Evolutionary conservation across 768 basidiomycete genomes (phyloP).

Genomic region (Lentinula aciculospora): DNA sequence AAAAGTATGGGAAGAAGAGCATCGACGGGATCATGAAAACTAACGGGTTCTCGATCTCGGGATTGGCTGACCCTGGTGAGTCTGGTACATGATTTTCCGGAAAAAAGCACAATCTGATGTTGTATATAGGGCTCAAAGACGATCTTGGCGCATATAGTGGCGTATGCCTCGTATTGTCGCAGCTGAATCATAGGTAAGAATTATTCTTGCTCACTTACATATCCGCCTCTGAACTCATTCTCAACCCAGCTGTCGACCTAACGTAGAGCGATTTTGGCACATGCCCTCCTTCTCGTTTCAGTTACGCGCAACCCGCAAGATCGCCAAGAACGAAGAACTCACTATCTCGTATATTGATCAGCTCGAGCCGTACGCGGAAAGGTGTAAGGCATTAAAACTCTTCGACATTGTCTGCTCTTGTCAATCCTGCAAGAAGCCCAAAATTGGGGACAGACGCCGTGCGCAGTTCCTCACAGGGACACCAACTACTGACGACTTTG

Average conservation of each 20-base stretch:
- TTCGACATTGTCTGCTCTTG: constrained; percentile 31
- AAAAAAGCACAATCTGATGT: background rate
- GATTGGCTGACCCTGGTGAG: constrained; percentile 14
- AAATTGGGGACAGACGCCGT: constrained; percentile 12
- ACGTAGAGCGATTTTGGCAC: constrained; percentile 16
- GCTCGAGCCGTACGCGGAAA: constrained; percentile 10
- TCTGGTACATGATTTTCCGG: background rate
- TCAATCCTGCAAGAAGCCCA: constrained; percentile 20
- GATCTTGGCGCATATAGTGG: constrained; percentile 16
- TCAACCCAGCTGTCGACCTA: constrained; percentile 14
- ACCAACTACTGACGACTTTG: background rate
- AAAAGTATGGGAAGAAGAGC: constrained; percentile 27
- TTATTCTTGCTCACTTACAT: background rate
- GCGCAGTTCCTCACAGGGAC: background rate
- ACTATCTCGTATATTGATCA: constrained; percentile 20
- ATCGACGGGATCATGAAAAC: constrained; percentile 27
- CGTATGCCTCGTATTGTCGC: constrained; percentile 24
- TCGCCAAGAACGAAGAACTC: constrained; percentile 27
- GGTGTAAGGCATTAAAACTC: constrained; percentile 19
- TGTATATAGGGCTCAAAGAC: background rate
- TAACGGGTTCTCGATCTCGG: constrained; percentile 21
- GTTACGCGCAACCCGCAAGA: constrained; percentile 21
- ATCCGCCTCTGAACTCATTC: background rate
- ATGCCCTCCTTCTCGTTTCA: constrained; percentile 21
- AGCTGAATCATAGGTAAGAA: constrained; percentile 31